Percentiles rank a stretch among this genome's conserved stretches.
phyloP scores from a whole-genome alignment of 2,329 filamentous ascomycete species.

The Trichoderma sp. region DNA sequence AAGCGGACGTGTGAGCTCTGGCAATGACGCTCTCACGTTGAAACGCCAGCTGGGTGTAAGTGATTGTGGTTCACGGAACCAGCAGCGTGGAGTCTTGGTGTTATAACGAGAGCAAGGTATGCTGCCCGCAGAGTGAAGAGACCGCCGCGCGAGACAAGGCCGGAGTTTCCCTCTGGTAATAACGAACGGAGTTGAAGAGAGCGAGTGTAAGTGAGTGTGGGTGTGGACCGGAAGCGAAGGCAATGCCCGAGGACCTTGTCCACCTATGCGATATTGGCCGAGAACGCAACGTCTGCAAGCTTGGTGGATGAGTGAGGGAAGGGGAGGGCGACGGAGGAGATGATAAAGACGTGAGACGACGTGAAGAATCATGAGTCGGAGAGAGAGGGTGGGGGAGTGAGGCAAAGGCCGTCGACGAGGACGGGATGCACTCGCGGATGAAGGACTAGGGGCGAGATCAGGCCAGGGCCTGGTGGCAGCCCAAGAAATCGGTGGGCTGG shows the following conservation, averaged over 20 bases:
- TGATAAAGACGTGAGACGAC: constrained; percentile 25
- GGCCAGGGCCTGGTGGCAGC: constrained; percentile 21
- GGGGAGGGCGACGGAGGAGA: constrained; percentile 18
- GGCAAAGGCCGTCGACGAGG: constrained; percentile 20
- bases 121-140: constrained; percentile 1
- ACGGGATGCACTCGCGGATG: constrained; percentile 23
- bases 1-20: neutral
- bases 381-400: constrained; percentile 22
- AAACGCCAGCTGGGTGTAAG: neutral
- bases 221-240: constrained; percentile 24
- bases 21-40: neutral
- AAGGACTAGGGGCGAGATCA: constrained; percentile 10
- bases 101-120: constrained; percentile 10
- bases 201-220: constrained; percentile 29
- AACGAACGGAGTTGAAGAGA: constrained; percentile 21
- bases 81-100: neutral
- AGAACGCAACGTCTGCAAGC: constrained; percentile 6
- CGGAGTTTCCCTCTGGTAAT: neutral
- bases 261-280: constrained; percentile 21
- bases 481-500: constrained; percentile 16
- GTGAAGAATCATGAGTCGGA: constrained; percentile 20
- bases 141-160: neutral
- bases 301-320: constrained; percentile 3
- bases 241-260: constrained; percentile 20
- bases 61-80: neutral